These are phyloP conservation scores for Paxillus rubicundulus DNA, from an alignment of 768 basidiomycete genomes.

Conservation along the genomic window DNA sequence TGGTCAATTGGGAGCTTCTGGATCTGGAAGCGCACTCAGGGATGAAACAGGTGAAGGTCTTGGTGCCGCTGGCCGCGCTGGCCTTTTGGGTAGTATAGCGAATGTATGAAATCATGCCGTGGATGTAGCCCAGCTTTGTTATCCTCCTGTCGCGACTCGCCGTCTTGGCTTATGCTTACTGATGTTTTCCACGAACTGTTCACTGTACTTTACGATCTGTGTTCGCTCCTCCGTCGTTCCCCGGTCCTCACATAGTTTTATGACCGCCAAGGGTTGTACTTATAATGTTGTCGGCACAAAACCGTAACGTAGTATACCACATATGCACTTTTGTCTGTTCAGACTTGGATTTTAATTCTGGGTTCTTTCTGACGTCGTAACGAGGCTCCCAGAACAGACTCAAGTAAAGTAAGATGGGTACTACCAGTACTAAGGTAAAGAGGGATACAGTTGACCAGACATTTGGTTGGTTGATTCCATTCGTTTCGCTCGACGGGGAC, in stretches of 20 bases:
- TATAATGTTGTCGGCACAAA: not conserved
- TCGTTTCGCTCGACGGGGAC: conserved; percentile 5
- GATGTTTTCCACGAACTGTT: not conserved
- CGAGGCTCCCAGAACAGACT: not conserved
- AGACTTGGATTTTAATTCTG: conserved; percentile 5
- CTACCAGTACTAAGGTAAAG: conserved; percentile 3
- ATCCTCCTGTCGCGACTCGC: not conserved
- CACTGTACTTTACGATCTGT: not conserved
- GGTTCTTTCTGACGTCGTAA: not conserved
- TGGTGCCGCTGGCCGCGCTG: conserved; percentile 24
- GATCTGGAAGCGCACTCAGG: conserved; percentile 17
- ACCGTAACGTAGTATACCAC: not conserved
- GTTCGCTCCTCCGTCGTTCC: not conserved
- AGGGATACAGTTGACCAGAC: conserved; percentile 11
- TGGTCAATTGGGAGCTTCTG: conserved; percentile 41
- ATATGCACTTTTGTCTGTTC: not conserved
- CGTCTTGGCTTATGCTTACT: not conserved
- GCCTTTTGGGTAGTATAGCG: conserved; percentile 22
- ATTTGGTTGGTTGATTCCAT: conserved; percentile 11
- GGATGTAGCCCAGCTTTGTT: not conserved
- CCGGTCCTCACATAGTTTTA: not conserved
- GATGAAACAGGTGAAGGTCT: conserved; percentile 26
- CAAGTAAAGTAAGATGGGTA: conserved; percentile 8
- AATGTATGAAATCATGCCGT: conserved; percentile 18
- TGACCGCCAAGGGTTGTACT: conserved; percentile 16